Conservation (phyloP, 2,329 filamentous ascomycete genomes). For the Trichoderma sp. region DNA sequence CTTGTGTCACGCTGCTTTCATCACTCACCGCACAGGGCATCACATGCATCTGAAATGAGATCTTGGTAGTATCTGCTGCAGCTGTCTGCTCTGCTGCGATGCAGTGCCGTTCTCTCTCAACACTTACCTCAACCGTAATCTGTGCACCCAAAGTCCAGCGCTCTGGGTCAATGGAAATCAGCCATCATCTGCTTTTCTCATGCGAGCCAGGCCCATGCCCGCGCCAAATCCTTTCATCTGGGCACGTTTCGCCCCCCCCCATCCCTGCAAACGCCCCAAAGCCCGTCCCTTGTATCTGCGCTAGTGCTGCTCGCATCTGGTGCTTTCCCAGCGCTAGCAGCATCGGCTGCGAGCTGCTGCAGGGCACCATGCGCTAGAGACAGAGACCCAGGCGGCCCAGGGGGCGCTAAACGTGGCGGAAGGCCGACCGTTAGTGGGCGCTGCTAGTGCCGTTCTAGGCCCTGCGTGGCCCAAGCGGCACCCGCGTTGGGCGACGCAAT, state of each 20-base stretch:
- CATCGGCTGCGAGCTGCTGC: conserved; percentile 8
- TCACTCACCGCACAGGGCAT: background rate
- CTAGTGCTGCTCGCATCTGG: background rate
- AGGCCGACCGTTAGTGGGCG: conserved; percentile 11
- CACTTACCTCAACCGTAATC: background rate
- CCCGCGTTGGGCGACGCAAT: conserved; percentile 11
- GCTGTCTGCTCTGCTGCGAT: background rate
- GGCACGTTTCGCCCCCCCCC: background rate
- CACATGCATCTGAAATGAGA: background rate
- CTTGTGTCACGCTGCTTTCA: background rate
- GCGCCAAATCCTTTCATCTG: background rate
- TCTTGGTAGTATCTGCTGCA: background rate
- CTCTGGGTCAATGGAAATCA: background rate
- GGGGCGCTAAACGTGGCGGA: conserved; percentile 11
- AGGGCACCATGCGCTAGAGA: background rate
- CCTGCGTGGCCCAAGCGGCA: conserved; percentile 23
- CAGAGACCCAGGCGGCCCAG: background rate
- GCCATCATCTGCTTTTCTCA: background rate
- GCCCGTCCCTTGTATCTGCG: background rate
- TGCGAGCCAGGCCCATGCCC: background rate
- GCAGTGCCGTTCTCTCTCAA: background rate
- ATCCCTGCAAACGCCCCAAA: background rate
- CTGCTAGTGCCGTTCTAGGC: conserved; percentile 23
- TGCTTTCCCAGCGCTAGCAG: background rate
- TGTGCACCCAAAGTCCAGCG: background rate